phyloP scores from a whole-genome alignment of 345 rosid genomes.

The Acer negundo region DNA sequence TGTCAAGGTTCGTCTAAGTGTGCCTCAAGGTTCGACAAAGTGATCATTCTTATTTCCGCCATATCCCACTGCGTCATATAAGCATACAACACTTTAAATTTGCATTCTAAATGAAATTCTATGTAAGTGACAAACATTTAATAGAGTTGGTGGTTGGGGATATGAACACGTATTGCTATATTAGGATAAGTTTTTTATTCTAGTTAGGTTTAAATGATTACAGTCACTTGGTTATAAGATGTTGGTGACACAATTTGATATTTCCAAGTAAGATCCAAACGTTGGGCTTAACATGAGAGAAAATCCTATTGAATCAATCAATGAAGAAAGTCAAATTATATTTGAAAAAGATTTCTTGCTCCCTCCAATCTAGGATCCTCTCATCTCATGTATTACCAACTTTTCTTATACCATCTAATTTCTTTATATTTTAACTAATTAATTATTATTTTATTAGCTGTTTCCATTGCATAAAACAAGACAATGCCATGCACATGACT shows the following conservation, averaged over 20 bases:
- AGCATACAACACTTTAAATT: no score
- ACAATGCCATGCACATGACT: slow-evolving; percentile 42
- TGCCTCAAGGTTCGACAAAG: no score
- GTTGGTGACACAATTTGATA: slow-evolving; percentile 5
- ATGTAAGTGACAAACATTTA: no score
- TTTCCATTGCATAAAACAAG: slow-evolving; percentile 29
- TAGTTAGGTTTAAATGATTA: slow-evolving; percentile 11
- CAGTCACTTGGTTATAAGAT: background rate
- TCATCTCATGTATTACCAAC: background rate
- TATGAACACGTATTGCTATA: no score
- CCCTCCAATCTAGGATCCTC: slow-evolving; percentile 28
- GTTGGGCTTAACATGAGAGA: slow-evolving; percentile 6
- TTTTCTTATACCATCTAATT: slow-evolving; percentile 5
- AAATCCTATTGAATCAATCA: slow-evolving; percentile 29
- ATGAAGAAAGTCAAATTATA: slow-evolving; percentile 28
- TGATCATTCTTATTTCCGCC: no score
- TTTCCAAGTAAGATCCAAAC: slow-evolving; percentile 14
- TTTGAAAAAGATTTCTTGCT: slow-evolving; percentile 3
- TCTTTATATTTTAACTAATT: background rate
- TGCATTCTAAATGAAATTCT: no score
- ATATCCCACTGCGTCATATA: no score
- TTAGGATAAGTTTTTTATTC: no score
- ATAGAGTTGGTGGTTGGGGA: no score
- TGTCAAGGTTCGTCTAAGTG: no score
- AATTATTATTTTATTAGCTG: slow-evolving; percentile 4